A percentile compares a stretch with the other conserved stretches of the same genome.
These are phyloP conservation scores for Penstemon davidsonii DNA, from an alignment of 257 asterid genomes.

Conservation along the genomic window DNA sequence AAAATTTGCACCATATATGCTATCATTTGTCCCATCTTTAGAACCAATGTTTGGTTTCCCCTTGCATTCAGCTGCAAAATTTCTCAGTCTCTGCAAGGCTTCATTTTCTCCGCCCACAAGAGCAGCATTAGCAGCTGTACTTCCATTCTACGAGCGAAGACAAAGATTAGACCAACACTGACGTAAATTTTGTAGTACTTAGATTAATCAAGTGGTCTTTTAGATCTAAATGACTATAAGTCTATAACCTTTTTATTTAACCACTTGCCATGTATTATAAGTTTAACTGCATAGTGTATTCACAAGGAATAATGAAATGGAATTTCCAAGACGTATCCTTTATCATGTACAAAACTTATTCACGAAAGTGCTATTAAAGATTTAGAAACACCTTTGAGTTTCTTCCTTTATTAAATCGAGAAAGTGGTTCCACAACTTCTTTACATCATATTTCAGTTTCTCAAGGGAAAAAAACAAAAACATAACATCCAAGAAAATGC, in stretches of 20 bases:
- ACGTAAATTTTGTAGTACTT: neutral
- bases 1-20: slow-evolving; percentile 91
- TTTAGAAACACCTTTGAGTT: neutral
- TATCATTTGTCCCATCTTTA: slow-evolving; percentile 57
- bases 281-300: too few species aligned
- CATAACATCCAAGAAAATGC: too few species aligned
- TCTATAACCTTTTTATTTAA: neutral
- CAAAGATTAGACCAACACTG: slow-evolving; percentile 5
- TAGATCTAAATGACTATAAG: neutral
- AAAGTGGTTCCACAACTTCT: neutral
- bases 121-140: slow-evolving; percentile 59
- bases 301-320: too few species aligned
- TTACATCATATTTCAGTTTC: neutral
- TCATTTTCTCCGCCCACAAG: slow-evolving; percentile 94
- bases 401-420: slow-evolving; percentile 15
- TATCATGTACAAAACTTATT: too few species aligned
- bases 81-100: slow-evolving; percentile 81
- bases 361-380: neutral
- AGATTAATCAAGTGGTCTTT: neutral
- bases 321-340: too few species aligned
- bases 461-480: neutral
- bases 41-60: slow-evolving; percentile 59
- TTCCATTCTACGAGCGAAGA: slow-evolving; percentile 58
- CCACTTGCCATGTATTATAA: too few species aligned
- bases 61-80: slow-evolving; percentile 71